Percentiles rank a stretch among this genome's conserved stretches.
phyloP scores from a whole-genome alignment of 2,329 filamentous ascomycete species.

The Claviceps sp. region DNA sequence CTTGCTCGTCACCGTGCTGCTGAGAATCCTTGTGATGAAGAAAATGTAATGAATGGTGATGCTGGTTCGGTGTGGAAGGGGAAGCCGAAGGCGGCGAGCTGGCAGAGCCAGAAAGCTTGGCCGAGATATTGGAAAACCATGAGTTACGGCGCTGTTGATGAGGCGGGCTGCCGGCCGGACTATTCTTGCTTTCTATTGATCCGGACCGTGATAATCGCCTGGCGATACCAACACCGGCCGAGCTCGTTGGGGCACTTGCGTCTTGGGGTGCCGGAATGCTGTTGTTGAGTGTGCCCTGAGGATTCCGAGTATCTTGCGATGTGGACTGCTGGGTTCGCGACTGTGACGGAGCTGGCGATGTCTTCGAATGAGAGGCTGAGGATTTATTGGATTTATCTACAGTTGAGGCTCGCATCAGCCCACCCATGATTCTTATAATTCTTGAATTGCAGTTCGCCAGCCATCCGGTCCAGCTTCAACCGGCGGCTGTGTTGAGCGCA shows the following conservation, averaged over 20 bases:
- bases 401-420: background rate
- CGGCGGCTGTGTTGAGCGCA: background rate
- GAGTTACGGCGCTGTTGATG: slow-evolving; percentile 52
- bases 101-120: slow-evolving; percentile 65
- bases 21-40: slow-evolving; percentile 8
- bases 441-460: background rate
- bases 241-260: slow-evolving; percentile 10
- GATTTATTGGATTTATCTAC: slow-evolving; percentile 20
- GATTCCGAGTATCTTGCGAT: slow-evolving; percentile 14
- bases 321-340: slow-evolving; percentile 16
- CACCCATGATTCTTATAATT: background rate
- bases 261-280: slow-evolving; percentile 10
- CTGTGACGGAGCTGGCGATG: slow-evolving; percentile 15
- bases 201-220: slow-evolving; percentile 19
- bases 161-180: slow-evolving; percentile 17
- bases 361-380: slow-evolving; percentile 14
- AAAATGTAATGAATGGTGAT: slow-evolving; percentile 6
- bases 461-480: background rate
- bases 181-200: slow-evolving; percentile 21
- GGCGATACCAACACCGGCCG: slow-evolving; percentile 11
- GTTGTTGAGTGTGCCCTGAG: slow-evolving; percentile 14
- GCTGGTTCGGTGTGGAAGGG: slow-evolving; percentile 14
- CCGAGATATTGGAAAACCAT: slow-evolving; percentile 89
- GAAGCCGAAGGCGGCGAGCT: slow-evolving; percentile 13
- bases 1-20: slow-evolving; percentile 2